phyloP scores from a whole-genome alignment of 73 alveolate genomes.

The Chromera velia region DNA sequence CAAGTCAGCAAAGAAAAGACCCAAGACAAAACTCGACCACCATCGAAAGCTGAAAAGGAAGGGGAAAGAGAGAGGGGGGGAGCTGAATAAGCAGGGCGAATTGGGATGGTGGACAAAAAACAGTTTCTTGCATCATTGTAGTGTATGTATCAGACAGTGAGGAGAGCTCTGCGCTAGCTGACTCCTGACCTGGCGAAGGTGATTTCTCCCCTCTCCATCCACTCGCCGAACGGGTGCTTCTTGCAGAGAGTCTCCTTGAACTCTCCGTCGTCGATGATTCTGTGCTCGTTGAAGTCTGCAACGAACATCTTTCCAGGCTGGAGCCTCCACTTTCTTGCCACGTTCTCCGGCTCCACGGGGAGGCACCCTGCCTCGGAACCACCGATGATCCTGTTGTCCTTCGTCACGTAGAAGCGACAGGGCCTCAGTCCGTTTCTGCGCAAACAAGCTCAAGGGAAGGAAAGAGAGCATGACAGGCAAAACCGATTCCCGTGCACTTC shows the following conservation, averaged over 20 bases:
- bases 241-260: background rate
- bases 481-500: too few species aligned
- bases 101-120: too few species aligned
- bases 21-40: too few species aligned
- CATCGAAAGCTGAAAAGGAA: too few species aligned
- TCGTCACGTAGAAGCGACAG: conserved; percentile 41
- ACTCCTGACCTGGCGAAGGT: background rate
- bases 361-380: conserved; percentile 28
- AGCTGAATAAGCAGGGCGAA: too few species aligned
- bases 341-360: conserved; percentile 10
- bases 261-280: conserved; percentile 8
- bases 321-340: conserved; percentile 28
- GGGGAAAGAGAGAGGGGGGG: too few species aligned
- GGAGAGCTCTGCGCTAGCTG: too few species aligned
- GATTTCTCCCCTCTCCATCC: background rate
- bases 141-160: too few species aligned
- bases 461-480: background rate
- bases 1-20: too few species aligned
- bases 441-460: conserved; percentile 6
- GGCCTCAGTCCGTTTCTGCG: conserved; percentile 47
- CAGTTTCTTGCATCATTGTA: too few species aligned
- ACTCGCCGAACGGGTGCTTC: background rate
- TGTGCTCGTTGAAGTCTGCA: conserved; percentile 28
- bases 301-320: conserved; percentile 43
- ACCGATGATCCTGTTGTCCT: conserved; percentile 24